Percentiles rank a stretch among this genome's conserved stretches.
phyloP scores from a whole-genome alignment of 1,284 basidiomycete species.

The Takashimella koratensis region DNA sequence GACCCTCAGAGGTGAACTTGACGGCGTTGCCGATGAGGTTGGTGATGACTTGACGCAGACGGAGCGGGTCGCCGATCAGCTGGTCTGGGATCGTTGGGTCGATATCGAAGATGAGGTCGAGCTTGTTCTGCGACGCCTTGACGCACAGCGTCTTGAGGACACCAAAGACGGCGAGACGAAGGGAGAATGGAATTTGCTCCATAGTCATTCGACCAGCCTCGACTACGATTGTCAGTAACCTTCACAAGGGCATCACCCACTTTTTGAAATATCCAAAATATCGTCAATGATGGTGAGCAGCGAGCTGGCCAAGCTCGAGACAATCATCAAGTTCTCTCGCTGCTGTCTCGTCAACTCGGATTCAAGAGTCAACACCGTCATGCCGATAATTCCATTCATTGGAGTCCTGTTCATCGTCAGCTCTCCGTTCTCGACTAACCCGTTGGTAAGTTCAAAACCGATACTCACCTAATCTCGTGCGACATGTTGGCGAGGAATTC shows the following conservation, averaged over 20 bases:
- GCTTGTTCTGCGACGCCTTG: conserved; percentile 93
- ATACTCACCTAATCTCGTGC: conserved; percentile 83
- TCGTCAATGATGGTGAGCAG: conserved; percentile 96
- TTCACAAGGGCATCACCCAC: conserved; percentile 54
- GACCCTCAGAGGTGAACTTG: conserved; percentile 92
- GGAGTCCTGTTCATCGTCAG: conserved; percentile 63
- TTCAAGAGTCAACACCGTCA: conserved; percentile 70
- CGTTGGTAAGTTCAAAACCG: too few relatives aligned
- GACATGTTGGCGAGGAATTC: conserved; percentile 98
- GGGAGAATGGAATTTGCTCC: conserved; percentile 97
- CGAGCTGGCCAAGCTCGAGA: conserved; percentile 90
- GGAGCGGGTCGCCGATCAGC: conserved; percentile 92
- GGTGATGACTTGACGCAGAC: conserved; percentile 75
- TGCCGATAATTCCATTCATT: conserved; percentile 98
- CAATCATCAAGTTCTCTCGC: conserved; percentile 94
- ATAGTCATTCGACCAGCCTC: conserved; percentile 99
- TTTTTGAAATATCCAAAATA: conserved; percentile 97
- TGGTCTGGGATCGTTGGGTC: conserved; percentile 95
- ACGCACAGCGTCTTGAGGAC: conserved; percentile 98
- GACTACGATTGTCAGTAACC: conserved; percentile 54
- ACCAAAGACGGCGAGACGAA: conserved; percentile 93
- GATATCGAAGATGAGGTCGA: conserved; percentile 95
- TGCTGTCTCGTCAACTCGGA: conserved; percentile 85
- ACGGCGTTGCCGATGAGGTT: conserved; percentile 88
- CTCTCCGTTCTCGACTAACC: too few relatives aligned